These are phyloP conservation scores for Aspergillus taichungensis DNA, from an alignment of 495 filamentous ascomycete genomes.

Conservation along the genomic window DNA sequence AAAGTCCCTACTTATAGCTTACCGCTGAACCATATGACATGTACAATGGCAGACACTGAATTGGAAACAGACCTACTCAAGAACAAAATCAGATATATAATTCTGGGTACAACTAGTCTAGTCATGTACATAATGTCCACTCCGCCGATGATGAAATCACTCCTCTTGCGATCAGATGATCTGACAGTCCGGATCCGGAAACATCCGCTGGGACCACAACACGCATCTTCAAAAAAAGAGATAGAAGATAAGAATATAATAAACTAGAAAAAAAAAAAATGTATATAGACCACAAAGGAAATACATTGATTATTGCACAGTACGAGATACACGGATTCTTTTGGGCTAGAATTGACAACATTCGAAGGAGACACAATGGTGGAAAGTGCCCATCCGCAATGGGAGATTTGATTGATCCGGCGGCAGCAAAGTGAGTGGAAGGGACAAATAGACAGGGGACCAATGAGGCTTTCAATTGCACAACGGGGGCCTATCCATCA, in stretches of 20 bases:
- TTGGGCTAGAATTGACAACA: slow-evolving; percentile 28
- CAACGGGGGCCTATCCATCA: slow-evolving; percentile 3
- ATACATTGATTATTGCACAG: slow-evolving; percentile 46
- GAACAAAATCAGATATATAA: too few species aligned
- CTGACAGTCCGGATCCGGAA: too few species aligned
- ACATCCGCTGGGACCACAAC: background rate
- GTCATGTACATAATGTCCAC: too few species aligned
- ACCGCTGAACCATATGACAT: too few species aligned
- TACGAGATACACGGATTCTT: slow-evolving; percentile 41
- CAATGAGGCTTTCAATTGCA: background rate
- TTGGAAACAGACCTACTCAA: too few species aligned
- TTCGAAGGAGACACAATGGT: slow-evolving; percentile 24
- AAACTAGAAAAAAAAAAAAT: slow-evolving; percentile 13
- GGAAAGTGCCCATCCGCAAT: slow-evolving; percentile 11
- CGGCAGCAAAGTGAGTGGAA: slow-evolving; percentile 9
- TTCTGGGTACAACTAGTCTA: too few species aligned
- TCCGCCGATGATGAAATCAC: too few species aligned
- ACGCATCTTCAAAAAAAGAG: background rate
- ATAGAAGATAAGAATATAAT: background rate
- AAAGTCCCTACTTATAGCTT: too few species aligned
- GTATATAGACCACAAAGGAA: slow-evolving; percentile 40
- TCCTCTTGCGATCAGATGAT: too few species aligned
- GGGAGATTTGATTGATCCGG: slow-evolving; percentile 9
- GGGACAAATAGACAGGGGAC: background rate
- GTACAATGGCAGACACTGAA: too few species aligned